phyloP scores from a whole-genome alignment of 352 stramenopile genomes.

The Phytophthora tubulina region DNA sequence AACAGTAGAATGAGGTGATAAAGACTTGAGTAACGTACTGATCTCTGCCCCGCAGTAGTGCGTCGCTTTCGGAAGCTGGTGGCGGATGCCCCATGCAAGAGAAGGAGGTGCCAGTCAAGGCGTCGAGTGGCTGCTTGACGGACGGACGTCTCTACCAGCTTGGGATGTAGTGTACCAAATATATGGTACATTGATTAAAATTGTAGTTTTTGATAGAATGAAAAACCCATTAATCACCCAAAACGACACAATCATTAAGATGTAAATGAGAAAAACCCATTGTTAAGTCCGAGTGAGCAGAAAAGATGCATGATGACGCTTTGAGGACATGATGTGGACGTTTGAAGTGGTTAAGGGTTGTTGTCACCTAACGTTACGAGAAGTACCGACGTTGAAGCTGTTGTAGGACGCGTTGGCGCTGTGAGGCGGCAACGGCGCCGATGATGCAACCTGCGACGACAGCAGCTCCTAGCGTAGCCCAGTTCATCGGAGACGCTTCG shows the following conservation, averaged over 20 bases:
- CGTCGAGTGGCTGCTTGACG: not conserved
- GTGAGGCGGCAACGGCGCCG: conserved; percentile 23
- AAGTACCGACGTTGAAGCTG: conserved; percentile 22
- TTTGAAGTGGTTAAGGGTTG: not conserved
- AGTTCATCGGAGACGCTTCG: conserved; percentile 22
- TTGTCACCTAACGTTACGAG: not conserved
- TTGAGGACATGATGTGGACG: not conserved
- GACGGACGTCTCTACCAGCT: conserved; percentile 8
- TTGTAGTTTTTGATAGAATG: not conserved
- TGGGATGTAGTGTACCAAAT: not conserved
- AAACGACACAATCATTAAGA: too few relatives aligned
- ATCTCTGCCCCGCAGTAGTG: conserved; percentile 38
- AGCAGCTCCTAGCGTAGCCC: conserved; percentile 41
- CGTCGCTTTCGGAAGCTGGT: conserved; percentile 38
- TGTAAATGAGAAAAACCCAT: too few relatives aligned
- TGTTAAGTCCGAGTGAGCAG: too few relatives aligned
- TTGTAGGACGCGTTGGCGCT: conserved; percentile 31
- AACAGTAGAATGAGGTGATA: conserved; percentile 6
- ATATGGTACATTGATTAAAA: not conserved
- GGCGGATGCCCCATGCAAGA: conserved; percentile 31
- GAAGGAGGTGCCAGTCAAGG: not conserved
- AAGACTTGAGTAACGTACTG: conserved; percentile 39
- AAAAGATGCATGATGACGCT: not conserved
- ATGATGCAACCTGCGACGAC: conserved; percentile 45
- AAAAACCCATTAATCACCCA: too few relatives aligned